Conservation (phyloP, 1,284 basidiomycete species). For the Porodaedalea pini region DNA sequence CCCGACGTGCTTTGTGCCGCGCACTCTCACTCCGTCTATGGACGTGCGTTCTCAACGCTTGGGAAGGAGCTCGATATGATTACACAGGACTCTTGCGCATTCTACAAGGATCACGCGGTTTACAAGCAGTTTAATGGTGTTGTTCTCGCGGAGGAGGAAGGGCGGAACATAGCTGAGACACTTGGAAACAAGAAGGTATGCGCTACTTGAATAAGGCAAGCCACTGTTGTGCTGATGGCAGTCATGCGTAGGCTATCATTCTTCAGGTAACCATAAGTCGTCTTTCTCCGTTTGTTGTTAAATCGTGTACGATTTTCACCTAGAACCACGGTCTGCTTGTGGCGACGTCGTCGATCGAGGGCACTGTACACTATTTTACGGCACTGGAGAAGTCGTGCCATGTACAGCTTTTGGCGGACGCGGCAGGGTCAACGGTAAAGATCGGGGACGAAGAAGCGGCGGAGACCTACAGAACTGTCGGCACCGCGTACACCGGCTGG, state of each 20-base stretch:
- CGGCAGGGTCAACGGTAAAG: slow-evolving; percentile 35
- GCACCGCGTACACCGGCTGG: slow-evolving; percentile 34
- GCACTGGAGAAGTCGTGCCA: slow-evolving; percentile 44
- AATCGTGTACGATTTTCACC: slow-evolving; percentile 27
- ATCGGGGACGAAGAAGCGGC: slow-evolving; percentile 29
- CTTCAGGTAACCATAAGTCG: slow-evolving; percentile 25
- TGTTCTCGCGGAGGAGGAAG: slow-evolving; percentile 57
- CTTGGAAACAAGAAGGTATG: slow-evolving; percentile 46
- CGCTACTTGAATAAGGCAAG: too few species aligned
- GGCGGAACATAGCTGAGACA: slow-evolving; percentile 48
- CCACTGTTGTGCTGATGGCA: background rate
- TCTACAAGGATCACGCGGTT: slow-evolving; percentile 41
- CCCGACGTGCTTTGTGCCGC: slow-evolving; percentile 64
- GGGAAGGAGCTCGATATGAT: slow-evolving; percentile 53
- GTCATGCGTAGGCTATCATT: slow-evolving; percentile 24
- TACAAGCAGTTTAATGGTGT: slow-evolving; percentile 54
- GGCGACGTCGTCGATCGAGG: slow-evolving; percentile 40
- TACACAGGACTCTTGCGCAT: slow-evolving; percentile 47
- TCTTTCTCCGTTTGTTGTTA: too few species aligned
- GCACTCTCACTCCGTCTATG: slow-evolving; percentile 60
- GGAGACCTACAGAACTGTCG: slow-evolving; percentile 32
- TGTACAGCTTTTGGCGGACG: slow-evolving; percentile 48
- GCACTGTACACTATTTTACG: slow-evolving; percentile 38
- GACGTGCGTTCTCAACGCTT: slow-evolving; percentile 58
- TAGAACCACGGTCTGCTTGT: slow-evolving; percentile 62